Base-by-base conservation (phyloP, 345 rosid genomes). In the Salix udensis region DNA sequence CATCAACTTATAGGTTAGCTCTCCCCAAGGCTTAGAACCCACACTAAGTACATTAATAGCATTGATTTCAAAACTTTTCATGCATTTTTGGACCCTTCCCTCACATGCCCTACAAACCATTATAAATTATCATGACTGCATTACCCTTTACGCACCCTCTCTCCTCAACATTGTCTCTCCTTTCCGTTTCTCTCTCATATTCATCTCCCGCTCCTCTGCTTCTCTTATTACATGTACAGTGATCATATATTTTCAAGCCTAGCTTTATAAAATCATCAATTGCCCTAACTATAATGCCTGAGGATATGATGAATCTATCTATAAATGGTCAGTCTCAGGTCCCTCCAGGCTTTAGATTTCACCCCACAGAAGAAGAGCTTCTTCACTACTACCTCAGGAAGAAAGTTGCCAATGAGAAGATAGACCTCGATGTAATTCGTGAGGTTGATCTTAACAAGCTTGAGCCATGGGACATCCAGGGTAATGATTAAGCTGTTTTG, bases 401-500 rank as follows among this genome's bases (percentile, higher is more conserved):
- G 88, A 96, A 96, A 79, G 96, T 96, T 10, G 88, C 91, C 7
- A 88, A 82, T 68, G 91, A 91, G 78, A 90, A 89, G 87, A 90
- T 96, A 23, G 99, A 96, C 86, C 97, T 96, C 55, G 97, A 96
- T 79, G 98, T 96, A 58, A 96, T 96, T 74, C 97, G 93, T 44
- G 99, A 96, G 79, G 98, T 96, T 11, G 99, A 96, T 89, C 99
- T 96, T 61, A 96, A 93, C 81, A 96, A 96, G 89, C 99, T 96
- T 65, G 98, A 96, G 82, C 99, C 99, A 2, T 96, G 99, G 99
- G 99, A 96, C 84, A 91, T 96, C 68, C 99, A 93, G 87, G 99
- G 99, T 96, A 75, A 58, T 40, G 10, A 40, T 40, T 10, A 40
- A 40, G 44, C 44, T 40, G 7, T 13, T 23, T 2, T 4, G 3